A percentile compares a stretch with the other conserved stretches of the same genome.
Evolutionary conservation across 768 basidiomycete species (phyloP).

Genomic region (Mycena chlorophos): DNA sequence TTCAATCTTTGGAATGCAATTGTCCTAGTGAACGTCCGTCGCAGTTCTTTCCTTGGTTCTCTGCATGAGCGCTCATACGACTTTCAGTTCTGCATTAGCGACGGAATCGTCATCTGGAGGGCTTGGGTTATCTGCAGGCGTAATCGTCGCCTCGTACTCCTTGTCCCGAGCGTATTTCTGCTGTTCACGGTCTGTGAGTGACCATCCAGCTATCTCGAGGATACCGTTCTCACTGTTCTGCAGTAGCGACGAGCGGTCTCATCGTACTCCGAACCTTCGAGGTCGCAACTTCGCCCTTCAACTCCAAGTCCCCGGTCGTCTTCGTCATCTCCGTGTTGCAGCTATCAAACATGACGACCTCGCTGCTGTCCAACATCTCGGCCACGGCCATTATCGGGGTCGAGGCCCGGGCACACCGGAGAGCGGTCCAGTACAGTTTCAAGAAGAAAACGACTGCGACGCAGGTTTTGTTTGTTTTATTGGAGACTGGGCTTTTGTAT

Average conservation of each 20-base stretch:
- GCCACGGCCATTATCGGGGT: slow-evolving; percentile 11
- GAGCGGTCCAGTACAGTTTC: slow-evolving; percentile 7
- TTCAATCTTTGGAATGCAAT: neutral
- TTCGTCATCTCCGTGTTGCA: slow-evolving; percentile 9
- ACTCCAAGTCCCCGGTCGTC: neutral
- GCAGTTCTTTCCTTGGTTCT: neutral
- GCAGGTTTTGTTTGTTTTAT: slow-evolving; percentile 7
- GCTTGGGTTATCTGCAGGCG: slow-evolving; percentile 12
- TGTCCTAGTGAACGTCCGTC: neutral
- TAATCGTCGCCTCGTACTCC: slow-evolving; percentile 1
- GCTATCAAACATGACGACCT: slow-evolving; percentile 11
- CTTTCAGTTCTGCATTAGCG: slow-evolving; percentile 7
- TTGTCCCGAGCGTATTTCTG: slow-evolving; percentile 4
- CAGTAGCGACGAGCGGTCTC: slow-evolving; percentile 1
- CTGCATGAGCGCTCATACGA: neutral
- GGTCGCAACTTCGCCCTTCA: neutral
- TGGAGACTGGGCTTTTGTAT: slow-evolving; percentile 11
- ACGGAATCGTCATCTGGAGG: slow-evolving; percentile 16
- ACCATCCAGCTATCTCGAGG: neutral
- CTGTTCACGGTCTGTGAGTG: slow-evolving; percentile 7
- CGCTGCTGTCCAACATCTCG: slow-evolving; percentile 13
- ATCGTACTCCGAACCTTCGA: slow-evolving; percentile 10
- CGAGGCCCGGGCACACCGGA: slow-evolving; percentile 11
- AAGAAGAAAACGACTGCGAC: neutral
- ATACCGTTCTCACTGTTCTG: neutral